Percentiles rank a stretch among this genome's conserved stretches.
These are phyloP conservation scores for Dendrobium chrysotoxum DNA, from an alignment of 106 monocot genomes.

Conservation along the genomic window DNA sequence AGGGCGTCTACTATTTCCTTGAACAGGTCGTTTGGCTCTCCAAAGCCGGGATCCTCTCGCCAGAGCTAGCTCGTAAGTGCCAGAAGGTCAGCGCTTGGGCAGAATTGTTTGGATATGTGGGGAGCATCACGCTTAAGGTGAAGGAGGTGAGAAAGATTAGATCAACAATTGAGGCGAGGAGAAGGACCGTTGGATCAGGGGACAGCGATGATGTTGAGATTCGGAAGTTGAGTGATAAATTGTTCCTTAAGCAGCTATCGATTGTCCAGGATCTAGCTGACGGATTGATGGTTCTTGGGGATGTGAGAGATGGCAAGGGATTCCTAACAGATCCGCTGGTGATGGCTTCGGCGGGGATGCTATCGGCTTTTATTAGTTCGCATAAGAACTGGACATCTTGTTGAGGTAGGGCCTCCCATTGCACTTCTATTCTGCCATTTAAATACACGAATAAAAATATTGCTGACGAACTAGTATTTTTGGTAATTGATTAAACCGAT, in stretches of 20 bases:
- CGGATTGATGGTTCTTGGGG: conserved; percentile 69
- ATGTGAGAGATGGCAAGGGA: conserved; percentile 71
- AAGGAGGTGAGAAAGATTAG: conserved; percentile 45
- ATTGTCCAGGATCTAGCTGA: conserved; percentile 85
- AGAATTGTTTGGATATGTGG: conserved; percentile 73
- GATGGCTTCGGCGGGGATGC: conserved; percentile 76
- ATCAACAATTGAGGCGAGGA: conserved; percentile 12
- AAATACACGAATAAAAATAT: no score
- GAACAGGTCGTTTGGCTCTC: conserved; percentile 93
- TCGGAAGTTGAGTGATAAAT: conserved; percentile 43
- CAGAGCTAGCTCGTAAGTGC: conserved; percentile 17
- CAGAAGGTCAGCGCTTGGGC: conserved; percentile 72
- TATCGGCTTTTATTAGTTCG: conserved; percentile 82
- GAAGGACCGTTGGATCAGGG: neutral
- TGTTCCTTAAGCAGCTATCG: conserved; percentile 63
- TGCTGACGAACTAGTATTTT: no score
- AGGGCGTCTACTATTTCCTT: conserved; percentile 87
- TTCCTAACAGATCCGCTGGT: conserved; percentile 40
- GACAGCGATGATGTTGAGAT: conserved; percentile 21
- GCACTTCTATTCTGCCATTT: neutral
- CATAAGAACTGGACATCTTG: conserved; percentile 96
- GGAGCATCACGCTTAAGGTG: conserved; percentile 59
- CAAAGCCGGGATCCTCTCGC: conserved; percentile 55
- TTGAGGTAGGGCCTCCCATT: conserved; percentile 13
- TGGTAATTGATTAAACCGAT: no score